A percentile compares a stretch with the other conserved stretches of the same genome.
These are phyloP conservation scores for Schizophyllum amplum DNA, from an alignment of 1,284 basidiomycete genomes.

Conservation along the genomic window DNA sequence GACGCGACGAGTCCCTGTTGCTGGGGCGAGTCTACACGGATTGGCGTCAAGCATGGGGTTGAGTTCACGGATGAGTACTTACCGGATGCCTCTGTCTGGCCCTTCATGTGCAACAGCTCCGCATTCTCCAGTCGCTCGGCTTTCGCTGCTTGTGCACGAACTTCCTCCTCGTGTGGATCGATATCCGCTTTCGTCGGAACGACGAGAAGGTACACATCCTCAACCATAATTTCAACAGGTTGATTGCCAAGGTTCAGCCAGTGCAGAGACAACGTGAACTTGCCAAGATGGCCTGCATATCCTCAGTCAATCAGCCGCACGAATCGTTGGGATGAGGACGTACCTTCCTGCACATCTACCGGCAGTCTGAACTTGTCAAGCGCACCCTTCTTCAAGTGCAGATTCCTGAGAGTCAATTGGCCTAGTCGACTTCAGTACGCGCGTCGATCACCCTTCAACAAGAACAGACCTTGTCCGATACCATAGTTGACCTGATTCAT, in stretches of 20 bases:
- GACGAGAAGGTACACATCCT: conserved; percentile 95
- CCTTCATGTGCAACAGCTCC: conserved; percentile 75
- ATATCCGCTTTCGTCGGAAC: conserved; percentile 70
- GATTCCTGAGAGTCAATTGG: conserved; percentile 73
- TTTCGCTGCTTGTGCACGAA: conserved; percentile 79
- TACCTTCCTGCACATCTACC: conserved; percentile 92
- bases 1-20: conserved; percentile 80
- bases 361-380: conserved; percentile 96
- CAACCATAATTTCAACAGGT: conserved; percentile 87
- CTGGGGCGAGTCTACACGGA: conserved; percentile 51
- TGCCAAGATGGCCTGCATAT: conserved; percentile 80
- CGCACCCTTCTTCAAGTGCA: conserved; percentile 89
- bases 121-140: conserved; percentile 85
- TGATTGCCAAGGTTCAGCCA: conserved; percentile 94
- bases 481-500: conserved; percentile 93
- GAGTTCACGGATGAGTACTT: not conserved
- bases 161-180: conserved; percentile 83
- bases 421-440: conserved; percentile 38
- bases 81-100: conserved; percentile 30
- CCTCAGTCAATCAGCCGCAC: conserved; percentile 3
- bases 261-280: conserved; percentile 87
- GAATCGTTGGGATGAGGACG: conserved; percentile 8
- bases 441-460: not conserved
- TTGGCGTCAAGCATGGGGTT: conserved; percentile 1
- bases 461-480: conserved; percentile 72